phyloP scores from a whole-genome alignment of 805 yeast genomes.

The Kodamaea neixiangensis region DNA sequence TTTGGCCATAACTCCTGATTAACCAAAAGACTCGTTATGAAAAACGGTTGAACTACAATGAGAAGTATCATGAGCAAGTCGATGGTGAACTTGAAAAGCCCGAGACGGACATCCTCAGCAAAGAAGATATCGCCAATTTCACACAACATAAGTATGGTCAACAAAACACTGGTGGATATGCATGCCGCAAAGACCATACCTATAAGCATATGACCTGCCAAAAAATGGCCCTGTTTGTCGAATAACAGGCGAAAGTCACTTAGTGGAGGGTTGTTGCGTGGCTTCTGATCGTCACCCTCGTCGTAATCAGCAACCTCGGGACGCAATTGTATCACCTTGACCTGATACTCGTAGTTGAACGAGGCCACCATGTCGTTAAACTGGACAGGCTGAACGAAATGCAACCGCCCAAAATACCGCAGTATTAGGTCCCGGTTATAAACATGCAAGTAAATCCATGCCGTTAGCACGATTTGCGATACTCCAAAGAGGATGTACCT shows the following conservation, averaged over 20 bases:
- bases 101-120: slow-evolving; percentile 25
- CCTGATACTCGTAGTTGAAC: slow-evolving; percentile 9
- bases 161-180: slow-evolving; percentile 22
- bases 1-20: slow-evolving; percentile 28
- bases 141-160: slow-evolving; percentile 37
- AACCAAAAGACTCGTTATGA: slow-evolving; percentile 32
- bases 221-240: slow-evolving; percentile 4
- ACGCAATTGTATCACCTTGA: slow-evolving; percentile 2
- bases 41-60: slow-evolving; percentile 46
- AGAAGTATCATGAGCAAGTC: slow-evolving; percentile 40
- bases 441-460: slow-evolving; percentile 24
- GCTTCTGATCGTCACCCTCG: background rate
- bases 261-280: background rate
- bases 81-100: slow-evolving; percentile 42
- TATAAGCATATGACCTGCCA: slow-evolving; percentile 12
- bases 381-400: slow-evolving; percentile 19
- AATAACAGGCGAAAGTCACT: slow-evolving; percentile 7
- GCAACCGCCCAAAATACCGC: slow-evolving; percentile 21
- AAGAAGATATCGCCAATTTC: slow-evolving; percentile 30
- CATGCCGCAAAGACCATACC: slow-evolving; percentile 32
- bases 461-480: slow-evolving; percentile 6
- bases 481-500: background rate
- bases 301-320: background rate
- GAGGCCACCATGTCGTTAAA: slow-evolving; percentile 23
- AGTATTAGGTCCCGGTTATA: slow-evolving; percentile 29